Percentiles rank a stretch among this genome's conserved stretches.
phyloP scores from a whole-genome alignment of 192 early-diverging fungal species.

The Lobosporangium transversale region DNA sequence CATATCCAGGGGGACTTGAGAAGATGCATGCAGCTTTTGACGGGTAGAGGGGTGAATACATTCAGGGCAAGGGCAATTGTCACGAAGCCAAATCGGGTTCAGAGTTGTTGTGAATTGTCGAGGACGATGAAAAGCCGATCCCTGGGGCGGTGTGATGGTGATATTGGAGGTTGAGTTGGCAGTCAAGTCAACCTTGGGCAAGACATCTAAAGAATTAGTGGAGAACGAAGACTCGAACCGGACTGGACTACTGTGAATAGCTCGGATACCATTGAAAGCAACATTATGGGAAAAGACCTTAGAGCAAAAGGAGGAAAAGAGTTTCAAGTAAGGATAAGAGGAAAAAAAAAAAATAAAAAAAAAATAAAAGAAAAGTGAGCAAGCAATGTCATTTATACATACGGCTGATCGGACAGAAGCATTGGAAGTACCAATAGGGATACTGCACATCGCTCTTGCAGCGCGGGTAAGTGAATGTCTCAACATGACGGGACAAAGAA shows the following conservation, averaged over 20 bases:
- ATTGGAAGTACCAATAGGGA: too few species aligned
- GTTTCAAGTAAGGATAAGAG: neutral
- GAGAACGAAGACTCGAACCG: neutral
- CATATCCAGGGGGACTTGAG: conserved; percentile 62
- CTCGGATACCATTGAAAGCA: conserved; percentile 9
- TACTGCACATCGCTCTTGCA: neutral
- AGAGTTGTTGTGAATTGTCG: conserved; percentile 20
- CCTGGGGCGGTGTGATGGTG: conserved; percentile 9
- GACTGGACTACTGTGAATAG: neutral
- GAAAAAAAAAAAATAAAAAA: neutral
- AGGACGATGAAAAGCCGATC: conserved; percentile 15
- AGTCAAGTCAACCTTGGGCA: conserved; percentile 6
- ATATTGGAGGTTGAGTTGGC: conserved; percentile 1
- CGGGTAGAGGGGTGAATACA: conserved; percentile 67
- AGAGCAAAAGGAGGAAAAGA: neutral
- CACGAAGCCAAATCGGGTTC: conserved; percentile 64
- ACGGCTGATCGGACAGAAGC: too few species aligned
- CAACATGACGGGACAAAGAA: conserved; percentile 7
- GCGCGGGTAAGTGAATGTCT: conserved; percentile 13
- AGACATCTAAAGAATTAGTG: neutral
- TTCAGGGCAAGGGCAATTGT: conserved; percentile 66
- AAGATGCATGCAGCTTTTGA: conserved; percentile 67
- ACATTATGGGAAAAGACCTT: neutral
- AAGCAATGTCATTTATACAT: too few species aligned
- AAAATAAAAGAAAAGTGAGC: too few species aligned